Conservation (phyloP, 352 stramenopile genomes). For the Pythium dissotocum region DNA sequence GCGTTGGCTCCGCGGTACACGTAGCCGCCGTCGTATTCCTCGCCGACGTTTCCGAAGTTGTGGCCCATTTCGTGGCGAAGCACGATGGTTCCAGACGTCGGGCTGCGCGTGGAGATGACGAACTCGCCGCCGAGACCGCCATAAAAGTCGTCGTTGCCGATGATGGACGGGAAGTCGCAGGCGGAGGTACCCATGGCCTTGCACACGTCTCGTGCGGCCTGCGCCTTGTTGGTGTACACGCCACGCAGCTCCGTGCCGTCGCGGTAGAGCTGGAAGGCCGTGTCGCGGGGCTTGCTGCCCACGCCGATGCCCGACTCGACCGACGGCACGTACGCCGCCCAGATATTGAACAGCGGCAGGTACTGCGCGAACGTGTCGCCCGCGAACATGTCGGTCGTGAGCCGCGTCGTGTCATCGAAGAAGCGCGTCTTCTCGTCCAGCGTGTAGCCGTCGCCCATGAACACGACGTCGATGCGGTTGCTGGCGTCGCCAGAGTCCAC, state of each 20-base stretch:
- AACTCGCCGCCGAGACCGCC: constrained; percentile 38
- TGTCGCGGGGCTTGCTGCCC: constrained; percentile 2
- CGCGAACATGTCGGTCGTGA: constrained; percentile 44
- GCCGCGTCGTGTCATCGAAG: constrained; percentile 37
- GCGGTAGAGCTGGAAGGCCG: constrained; percentile 19
- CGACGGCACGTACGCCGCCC: constrained; percentile 15
- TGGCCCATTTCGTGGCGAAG: constrained; percentile 44
- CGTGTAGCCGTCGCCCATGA: constrained; percentile 51
- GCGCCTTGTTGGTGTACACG: constrained; percentile 23
- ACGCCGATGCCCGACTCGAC: constrained; percentile 17
- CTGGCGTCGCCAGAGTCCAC: constrained; percentile 36
- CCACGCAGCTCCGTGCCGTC: constrained; percentile 20
- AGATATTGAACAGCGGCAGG: constrained; percentile 24
- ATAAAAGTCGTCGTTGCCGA: constrained; percentile 36
- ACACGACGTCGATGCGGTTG: constrained; percentile 49
- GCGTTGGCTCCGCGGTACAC: constrained; percentile 44
- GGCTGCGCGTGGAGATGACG: constrained; percentile 37
- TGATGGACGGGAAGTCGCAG: constrained; percentile 32
- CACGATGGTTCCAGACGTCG: constrained; percentile 33
- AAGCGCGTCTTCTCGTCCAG: constrained; percentile 28
- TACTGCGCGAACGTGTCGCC: constrained; percentile 25
- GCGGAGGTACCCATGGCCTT: constrained; percentile 1
- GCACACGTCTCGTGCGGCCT: constrained; percentile 21
- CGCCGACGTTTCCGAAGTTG: constrained; percentile 44
- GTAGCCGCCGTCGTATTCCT: constrained; percentile 43